Percentiles rank a stretch among this genome's conserved stretches.
These are phyloP conservation scores for Eucalyptus dawsonii DNA, from an alignment of 345 rosid genomes.

Conservation along the genomic window DNA sequence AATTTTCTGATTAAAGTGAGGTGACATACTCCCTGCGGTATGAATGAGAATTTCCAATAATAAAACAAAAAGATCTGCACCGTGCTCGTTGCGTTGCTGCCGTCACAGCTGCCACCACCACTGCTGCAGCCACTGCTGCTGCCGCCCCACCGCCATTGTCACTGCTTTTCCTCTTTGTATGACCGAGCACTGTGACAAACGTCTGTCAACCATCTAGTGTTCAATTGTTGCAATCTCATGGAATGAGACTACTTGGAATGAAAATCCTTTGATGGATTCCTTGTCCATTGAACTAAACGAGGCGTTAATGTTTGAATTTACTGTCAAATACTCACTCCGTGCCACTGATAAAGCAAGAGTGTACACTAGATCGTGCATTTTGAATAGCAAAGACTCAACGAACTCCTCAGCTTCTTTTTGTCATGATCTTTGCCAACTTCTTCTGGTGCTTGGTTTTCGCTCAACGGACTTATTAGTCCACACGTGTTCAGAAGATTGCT, in stretches of 20 bases:
- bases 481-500: neutral
- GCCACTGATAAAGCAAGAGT: neutral
- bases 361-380: neutral
- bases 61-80: no score
- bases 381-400: neutral
- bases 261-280: neutral
- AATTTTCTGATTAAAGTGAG: no score
- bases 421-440: neutral
- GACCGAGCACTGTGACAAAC: fast-evolving
- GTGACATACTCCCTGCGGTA: no score
- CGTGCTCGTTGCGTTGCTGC: no score
- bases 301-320: neutral
- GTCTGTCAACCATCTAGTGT: neutral
- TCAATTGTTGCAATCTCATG: neutral
- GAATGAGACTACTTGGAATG: neutral
- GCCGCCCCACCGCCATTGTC: neutral
- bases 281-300: neutral
- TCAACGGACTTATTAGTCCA: neutral
- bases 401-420: neutral
- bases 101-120: neutral
- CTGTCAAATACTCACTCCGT: neutral
- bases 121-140: neutral
- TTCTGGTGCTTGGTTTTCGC: neutral
- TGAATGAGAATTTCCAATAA: no score
- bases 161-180: fast-evolving